These are phyloP conservation scores for Erysiphe pulchra DNA, from an alignment of 2,329 filamentous ascomycete genomes.

Conservation along the genomic window DNA sequence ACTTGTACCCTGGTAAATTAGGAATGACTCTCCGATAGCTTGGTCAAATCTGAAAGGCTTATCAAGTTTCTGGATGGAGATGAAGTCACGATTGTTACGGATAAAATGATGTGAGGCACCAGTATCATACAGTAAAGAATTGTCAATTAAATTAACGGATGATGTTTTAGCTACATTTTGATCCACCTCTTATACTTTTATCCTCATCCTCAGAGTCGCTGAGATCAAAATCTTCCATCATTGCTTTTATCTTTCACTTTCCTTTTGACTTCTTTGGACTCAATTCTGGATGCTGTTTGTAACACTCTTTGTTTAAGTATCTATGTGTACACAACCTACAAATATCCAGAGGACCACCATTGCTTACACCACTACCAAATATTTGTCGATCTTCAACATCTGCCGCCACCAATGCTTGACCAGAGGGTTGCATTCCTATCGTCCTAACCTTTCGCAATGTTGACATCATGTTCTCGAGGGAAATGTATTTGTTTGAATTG, in stretches of 20 bases:
- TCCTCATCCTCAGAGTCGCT: background rate
- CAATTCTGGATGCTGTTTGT: background rate
- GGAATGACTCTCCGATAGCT: too few relatives aligned
- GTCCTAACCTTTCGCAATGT: background rate
- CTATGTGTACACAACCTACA: background rate
- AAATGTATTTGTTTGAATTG: background rate
- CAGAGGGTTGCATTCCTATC: background rate
- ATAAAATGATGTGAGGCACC: background rate
- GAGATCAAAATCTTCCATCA: background rate
- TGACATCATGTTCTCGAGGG: background rate
- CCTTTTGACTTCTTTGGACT: background rate
- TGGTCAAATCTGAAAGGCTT: too few relatives aligned
- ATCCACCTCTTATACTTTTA: background rate
- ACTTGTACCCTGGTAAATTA: too few relatives aligned
- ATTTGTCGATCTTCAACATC: background rate
- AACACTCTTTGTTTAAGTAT: background rate
- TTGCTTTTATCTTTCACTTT: background rate
- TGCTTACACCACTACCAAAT: background rate
- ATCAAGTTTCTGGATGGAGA: background rate
- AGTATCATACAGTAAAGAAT: background rate
- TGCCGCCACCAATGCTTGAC: background rate
- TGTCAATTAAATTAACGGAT: background rate
- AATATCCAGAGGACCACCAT: background rate
- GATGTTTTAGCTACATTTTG: background rate
- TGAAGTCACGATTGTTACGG: background rate